A percentile compares a stretch with the other conserved stretches of the same genome.
These are phyloP conservation scores for Wickerhamomyces silvicola DNA, from an alignment of 805 yeast genomes.

Conservation along the genomic window DNA sequence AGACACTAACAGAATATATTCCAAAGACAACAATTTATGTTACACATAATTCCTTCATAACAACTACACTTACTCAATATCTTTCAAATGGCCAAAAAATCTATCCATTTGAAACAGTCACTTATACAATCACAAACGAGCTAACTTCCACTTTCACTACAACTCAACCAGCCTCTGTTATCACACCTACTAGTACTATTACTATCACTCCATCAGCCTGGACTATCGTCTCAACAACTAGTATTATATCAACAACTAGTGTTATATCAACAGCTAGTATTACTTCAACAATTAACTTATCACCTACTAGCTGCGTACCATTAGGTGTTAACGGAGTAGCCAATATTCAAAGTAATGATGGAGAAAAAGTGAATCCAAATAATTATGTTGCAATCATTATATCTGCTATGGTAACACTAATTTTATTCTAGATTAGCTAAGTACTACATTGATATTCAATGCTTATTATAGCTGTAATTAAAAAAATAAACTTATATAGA, in stretches of 20 bases:
- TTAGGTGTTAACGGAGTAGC: too few relatives aligned
- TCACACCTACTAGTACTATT: not conserved
- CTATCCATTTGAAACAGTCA: slow-evolving; percentile 13
- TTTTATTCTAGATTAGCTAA: too few relatives aligned
- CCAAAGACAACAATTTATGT: slow-evolving; percentile 11
- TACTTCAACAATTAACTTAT: too few relatives aligned
- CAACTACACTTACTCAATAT: slow-evolving; percentile 12
- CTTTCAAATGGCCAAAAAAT: slow-evolving; percentile 7
- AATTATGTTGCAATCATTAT: too few relatives aligned
- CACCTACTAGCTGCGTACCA: too few relatives aligned
- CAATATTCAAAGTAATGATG: too few relatives aligned
- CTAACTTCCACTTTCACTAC: slow-evolving; percentile 1
- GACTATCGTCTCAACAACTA: slow-evolving; percentile 3
- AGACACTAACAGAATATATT: slow-evolving; percentile 12
- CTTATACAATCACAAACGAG: slow-evolving; percentile 5
- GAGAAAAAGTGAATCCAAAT: too few relatives aligned
- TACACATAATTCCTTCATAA: slow-evolving; percentile 4
- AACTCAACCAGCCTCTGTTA: slow-evolving; percentile 1
- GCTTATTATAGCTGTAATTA: too few relatives aligned
- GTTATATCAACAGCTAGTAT: not conserved
- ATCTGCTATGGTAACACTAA: too few relatives aligned
- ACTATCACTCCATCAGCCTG: slow-evolving; percentile 1
- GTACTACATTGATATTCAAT: too few relatives aligned
- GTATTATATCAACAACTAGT: slow-evolving; percentile 1
- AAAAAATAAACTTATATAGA: too few relatives aligned